Evolutionary conservation across 2,329 filamentous ascomycete species (phyloP), one percentile per base, ranked within the genome.

Genomic region (Fusarium mangiferae): DNA sequence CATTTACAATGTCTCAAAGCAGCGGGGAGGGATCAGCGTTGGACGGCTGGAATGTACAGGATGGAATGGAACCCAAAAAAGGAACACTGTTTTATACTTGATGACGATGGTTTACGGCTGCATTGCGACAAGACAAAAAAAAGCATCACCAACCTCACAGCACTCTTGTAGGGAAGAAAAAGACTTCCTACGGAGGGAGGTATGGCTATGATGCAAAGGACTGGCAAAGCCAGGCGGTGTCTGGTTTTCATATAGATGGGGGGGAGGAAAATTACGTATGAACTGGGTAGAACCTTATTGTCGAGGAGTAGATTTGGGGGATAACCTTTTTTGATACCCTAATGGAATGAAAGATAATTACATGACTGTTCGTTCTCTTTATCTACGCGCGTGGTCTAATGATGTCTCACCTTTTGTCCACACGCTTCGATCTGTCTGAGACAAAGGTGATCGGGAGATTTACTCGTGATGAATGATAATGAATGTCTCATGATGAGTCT

Each of bases 41-140:
- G 64, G 75, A 49, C 62, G 75, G 69, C 45, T 67, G 73, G 75
- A 73, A 77, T 68, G 72, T 62, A 67, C 59, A 60, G 70, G 63
- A 73, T 66, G 75, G 75, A 73, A 77, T 72, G 72, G 75, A 69
- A 72, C 66, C 58, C 55, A 71, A 74, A 72, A 76, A 78, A 69
- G 75, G 67, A 77, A 74, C 65, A 74, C 73, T 72, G 69, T 77
- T 78, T 77, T 68, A 70, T 55, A 71, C 58, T 66, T 78, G 77
- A 78, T 78, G 76, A 78, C 76, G 75, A 78, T 76, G 69, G 73
- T 75, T 78, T 75, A 78, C 77, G 77, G 77, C 77, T 78, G 76
- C 70, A 78, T 76, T 78, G 76, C 74, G 70, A 78, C 54, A 76
- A 72, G 68, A 76, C 70, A 64, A 73, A 70, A 75, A 75, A 73